phyloP scores from a whole-genome alignment of 2,329 filamentous ascomycete genomes.

The Trichophyton equinum region DNA sequence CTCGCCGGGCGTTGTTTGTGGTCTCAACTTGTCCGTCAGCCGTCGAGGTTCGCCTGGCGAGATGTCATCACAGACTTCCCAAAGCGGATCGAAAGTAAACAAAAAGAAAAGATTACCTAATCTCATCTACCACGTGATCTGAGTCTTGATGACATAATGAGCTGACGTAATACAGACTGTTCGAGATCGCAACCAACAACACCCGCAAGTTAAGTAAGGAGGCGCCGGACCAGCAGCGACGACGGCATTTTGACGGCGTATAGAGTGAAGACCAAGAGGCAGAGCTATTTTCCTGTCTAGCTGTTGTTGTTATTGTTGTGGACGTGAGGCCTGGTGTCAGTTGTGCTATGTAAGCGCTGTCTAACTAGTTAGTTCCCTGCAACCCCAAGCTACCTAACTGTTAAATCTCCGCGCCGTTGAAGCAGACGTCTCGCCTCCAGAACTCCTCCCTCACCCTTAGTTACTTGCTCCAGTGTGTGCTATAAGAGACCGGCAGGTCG shows the following conservation, averaged over 20 bases:
- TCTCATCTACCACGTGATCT: background rate
- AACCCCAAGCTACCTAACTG: background rate
- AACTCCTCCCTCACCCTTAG: background rate
- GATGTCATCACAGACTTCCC: background rate
- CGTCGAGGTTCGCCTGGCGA: background rate
- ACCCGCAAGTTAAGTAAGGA: background rate
- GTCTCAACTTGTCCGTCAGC: background rate
- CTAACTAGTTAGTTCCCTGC: too few species aligned
- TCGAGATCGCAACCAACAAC: background rate
- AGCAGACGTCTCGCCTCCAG: background rate
- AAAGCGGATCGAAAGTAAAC: background rate
- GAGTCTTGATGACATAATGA: too few species aligned
- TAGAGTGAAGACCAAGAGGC: background rate
- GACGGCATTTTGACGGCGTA: background rate
- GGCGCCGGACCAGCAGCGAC: background rate
- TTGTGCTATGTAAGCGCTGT: too few species aligned
- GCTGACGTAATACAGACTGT: background rate
- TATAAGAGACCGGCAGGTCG: background rate
- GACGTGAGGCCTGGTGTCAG: background rate
- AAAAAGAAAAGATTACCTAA: background rate
- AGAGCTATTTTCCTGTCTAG: background rate
- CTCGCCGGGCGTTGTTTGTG: background rate
- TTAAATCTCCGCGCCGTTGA: background rate
- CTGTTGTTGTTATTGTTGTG: background rate
- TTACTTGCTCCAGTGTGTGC: background rate